A percentile compares a stretch with the other conserved stretches of the same genome.
phyloP scores from a whole-genome alignment of 2,329 filamentous ascomycete genomes.

The Thermomyces lanuginosus region DNA sequence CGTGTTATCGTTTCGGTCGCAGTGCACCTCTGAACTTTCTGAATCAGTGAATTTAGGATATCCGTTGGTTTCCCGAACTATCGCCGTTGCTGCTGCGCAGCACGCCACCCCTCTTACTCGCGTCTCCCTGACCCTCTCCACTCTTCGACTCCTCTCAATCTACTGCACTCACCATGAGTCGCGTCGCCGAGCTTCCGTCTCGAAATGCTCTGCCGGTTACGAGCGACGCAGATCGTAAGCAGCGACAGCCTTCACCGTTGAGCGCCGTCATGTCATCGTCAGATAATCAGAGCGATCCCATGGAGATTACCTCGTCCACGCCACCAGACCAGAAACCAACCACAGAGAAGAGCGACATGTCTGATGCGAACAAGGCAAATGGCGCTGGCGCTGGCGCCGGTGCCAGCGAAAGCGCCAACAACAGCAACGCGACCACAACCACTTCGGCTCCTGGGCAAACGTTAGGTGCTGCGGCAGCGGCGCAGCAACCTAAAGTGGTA shows the following conservation, averaged over 20 bases:
- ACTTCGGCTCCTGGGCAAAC: slow-evolving; percentile 15
- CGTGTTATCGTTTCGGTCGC: neutral
- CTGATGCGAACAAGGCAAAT: slow-evolving; percentile 21
- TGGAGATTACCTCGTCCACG: slow-evolving; percentile 38
- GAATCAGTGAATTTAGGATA: neutral
- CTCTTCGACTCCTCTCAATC: too few species aligned
- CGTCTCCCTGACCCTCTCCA: slow-evolving; percentile 2
- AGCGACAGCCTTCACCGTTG: slow-evolving; percentile 37
- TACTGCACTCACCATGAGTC: too few species aligned
- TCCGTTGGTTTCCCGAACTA: neutral
- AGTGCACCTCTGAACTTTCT: neutral
- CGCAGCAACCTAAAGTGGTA: slow-evolving; percentile 90
- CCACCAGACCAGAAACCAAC: slow-evolving; percentile 33
- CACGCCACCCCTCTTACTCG: neutral
- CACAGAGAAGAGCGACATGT: slow-evolving; percentile 35
- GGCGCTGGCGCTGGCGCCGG: slow-evolving; percentile 17
- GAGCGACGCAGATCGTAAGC: slow-evolving; percentile 27
- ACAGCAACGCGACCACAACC: slow-evolving; percentile 9
- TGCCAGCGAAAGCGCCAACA: slow-evolving; percentile 13
- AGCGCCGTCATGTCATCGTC: slow-evolving; percentile 31
- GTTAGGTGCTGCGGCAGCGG: slow-evolving; percentile 34
- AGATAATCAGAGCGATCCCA: slow-evolving; percentile 34
- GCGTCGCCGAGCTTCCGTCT: slow-evolving; percentile 25
- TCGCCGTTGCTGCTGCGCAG: neutral
- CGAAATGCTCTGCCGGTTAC: slow-evolving; percentile 31